Evolutionary conservation across 768 basidiomycete species (phyloP), one percentile per base, ranked within the genome.

Genomic region (Leccinum sublutescens): DNA sequence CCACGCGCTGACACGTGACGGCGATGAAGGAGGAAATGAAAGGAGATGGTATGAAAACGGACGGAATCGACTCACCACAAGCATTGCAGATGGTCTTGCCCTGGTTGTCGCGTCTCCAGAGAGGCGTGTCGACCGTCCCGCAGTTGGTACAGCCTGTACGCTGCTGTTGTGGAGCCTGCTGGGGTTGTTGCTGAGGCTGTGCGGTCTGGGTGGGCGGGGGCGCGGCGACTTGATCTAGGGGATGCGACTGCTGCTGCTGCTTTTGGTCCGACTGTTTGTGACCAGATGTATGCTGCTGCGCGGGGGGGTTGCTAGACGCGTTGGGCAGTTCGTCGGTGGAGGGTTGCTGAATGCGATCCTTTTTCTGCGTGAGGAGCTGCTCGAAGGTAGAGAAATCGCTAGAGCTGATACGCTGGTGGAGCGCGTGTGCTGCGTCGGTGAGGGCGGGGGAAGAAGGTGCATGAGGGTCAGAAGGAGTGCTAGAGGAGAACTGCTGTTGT

Each of bases 51-150:
- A 70, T 68, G 67, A 68, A 70, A 67, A 65, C 15, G 59, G 67
- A 66, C 62, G 34, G 62, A 63, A 71, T 63, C 58, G 38, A 83
- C 91, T 82, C 72, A 93, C 92, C 93, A 74, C 93, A 94, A 54
- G 90, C 89, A 74, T 94, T 94, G 79, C 93, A 95, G 69, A 94
- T 84, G 52, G 87, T 83, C 73, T 88, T 91, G 58, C 92, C 93
- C 66, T 89, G 85, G 48, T 81, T 77, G 71, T 91, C 91, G 65
- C 91, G 82, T 66, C 91, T 79, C 93, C 93, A 94, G 27, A 93
- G 83, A 36, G 92, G 91, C 57, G 91, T 92, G 62, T 85, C 82
- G 5, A 80, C 77, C n/a, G 88, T 87, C 17, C 85, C 85, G 75
- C 93, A 91, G 73, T 89, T 90, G 40, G 84, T 79, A 71, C 89